These are phyloP conservation scores for Sporothrix globosa DNA, from an alignment of 2,329 filamentous ascomycete species.

Conservation along the genomic window DNA sequence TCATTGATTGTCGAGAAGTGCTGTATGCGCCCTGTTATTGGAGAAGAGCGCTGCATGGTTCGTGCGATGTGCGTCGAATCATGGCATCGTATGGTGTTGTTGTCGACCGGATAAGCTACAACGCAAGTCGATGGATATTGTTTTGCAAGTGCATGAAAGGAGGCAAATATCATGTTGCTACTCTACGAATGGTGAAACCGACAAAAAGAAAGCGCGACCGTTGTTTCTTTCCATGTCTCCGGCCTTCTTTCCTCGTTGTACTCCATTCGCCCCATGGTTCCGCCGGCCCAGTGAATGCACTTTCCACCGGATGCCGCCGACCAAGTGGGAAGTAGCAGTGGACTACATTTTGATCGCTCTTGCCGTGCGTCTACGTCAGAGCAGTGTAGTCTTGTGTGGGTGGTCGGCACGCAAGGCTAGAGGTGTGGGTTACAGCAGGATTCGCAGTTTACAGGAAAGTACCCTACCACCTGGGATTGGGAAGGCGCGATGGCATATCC, in stretches of 20 bases:
- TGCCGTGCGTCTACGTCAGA: conserved; percentile 13
- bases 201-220: neutral
- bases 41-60: conserved; percentile 5
- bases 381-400: neutral
- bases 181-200: neutral
- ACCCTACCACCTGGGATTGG: neutral
- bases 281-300: neutral
- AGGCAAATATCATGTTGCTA: neutral
- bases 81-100: neutral
- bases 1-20: conserved; percentile 8
- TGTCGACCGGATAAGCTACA: neutral
- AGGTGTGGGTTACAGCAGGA: conserved; percentile 9
- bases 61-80: conserved; percentile 8
- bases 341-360: conserved; percentile 21
- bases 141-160: neutral
- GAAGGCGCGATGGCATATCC: neutral
- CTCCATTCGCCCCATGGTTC: neutral
- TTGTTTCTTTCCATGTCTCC: neutral
- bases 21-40: neutral
- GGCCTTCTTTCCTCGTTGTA: neutral
- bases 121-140: neutral
- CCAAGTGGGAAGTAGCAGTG: neutral
- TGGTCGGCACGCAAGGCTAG: neutral
- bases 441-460: neutral
- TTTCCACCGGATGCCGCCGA: neutral